Evolutionary conservation across 2,329 filamentous ascomycete species (phyloP), one percentile per base, ranked within the genome.

Genomic region (Penicillium psychrosexuale): DNA sequence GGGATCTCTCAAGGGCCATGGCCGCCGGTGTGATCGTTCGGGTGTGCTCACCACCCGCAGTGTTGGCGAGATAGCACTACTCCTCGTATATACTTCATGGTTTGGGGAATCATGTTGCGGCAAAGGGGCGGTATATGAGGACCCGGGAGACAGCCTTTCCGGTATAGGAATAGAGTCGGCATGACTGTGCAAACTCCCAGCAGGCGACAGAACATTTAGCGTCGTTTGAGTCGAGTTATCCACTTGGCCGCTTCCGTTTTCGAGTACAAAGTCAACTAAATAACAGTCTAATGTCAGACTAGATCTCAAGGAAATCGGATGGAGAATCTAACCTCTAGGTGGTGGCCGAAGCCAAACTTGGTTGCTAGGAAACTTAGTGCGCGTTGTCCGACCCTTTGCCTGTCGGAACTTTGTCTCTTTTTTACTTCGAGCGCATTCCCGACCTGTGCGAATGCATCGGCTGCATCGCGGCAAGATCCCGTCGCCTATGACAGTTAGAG

Each of bases 311-410:
- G n/a, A 24, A 24, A 27, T 27, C 6, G 7, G 8, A 28, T 3
- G 24, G 13, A 17, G 13, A 17, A 24, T 51, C 57, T 30, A 48
- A 64, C 62, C 62, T 61, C 62, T 51, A 19, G 62, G 56, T 47
- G 62, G 62, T 34, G 62, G 62, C 38, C 47, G 58, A 2, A 64
- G 38, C 62, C 62, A 64, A 19, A 64, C 59, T 38, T 64, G 62
- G 24, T 64, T 61, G 30, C 45, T 54, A 13, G 62, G 62, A 27
- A 64, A 64, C 9, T 60, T 55, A n/a, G 47, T 59, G 13, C 62
- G 54, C 12, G 51, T 37, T 3, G 22, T 46, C 12, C 46, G 54
- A 27, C 52, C 38, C 33, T 54, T 59, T 5, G 40, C 57, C 44
- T 54, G 56, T 24, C 62, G 55, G 9, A 63, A 64, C 8, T 47